Evolutionary conservation across 1,284 basidiomycete species (phyloP), one percentile per base, ranked within the genome.

Genomic region (Ustilago vetiveriae): DNA sequence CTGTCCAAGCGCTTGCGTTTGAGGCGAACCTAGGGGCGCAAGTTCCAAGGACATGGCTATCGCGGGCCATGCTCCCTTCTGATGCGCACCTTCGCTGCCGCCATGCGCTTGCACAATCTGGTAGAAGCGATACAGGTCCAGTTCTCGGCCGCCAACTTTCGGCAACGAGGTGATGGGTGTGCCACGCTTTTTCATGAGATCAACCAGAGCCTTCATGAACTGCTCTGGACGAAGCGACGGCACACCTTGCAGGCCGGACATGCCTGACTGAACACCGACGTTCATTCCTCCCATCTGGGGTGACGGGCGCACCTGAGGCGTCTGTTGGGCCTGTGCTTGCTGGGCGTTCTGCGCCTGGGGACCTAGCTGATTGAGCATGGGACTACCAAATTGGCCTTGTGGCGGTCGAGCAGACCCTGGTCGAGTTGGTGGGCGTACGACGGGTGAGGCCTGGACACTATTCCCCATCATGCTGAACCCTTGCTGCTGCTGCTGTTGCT

Each of bases 71-170:
- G 64, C 62, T 3, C 59, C 63, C 32, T 78, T 81, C 47, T 72
- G 69, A 13, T 73, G 56, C 9, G 76, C 77, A 10, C 64, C 58
- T 41, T 78, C 70, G 43, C 75, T 79, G 22, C 79, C 79, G 22
- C 79, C 79, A 30, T 74, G 62, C 1, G 72, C 69, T 33, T 76
- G 74, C 3, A 81, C 79, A 24, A 71, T 65, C 39, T 71, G 72
- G 39, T 78, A 81, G 42, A 79, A 72, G 7, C 64, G 68, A 43
- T 75, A 78, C 27, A 81, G 51, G 37, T 80, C 78, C 13, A 81
- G 46, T 24, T 71, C 65, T 3, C 72, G 65, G 2, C 74, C 74
- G 19, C 66, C 75, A 1, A 78, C 54, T 14, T 73, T 71, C 8
- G 76, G 74, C 32, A 72, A 56, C 19, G 56, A 48, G 16, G 60